Evolutionary conservation across 2,329 filamentous ascomycete species (phyloP).

Genomic region (Fusarium proliferatum): DNA sequence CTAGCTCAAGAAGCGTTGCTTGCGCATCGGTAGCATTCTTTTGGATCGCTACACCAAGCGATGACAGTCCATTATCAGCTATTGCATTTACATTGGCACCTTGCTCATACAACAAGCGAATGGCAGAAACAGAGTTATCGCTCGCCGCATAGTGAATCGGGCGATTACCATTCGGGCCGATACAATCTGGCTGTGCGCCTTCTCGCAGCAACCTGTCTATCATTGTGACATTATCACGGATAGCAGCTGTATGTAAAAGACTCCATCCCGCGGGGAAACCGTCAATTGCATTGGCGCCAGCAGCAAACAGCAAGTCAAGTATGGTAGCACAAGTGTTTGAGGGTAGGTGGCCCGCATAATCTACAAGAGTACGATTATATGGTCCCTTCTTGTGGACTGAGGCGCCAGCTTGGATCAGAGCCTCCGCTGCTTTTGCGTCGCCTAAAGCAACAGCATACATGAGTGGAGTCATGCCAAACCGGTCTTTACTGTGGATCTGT

Average conservation of each 20-base stretch:
- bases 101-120: neutral
- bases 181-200: neutral
- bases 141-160: neutral
- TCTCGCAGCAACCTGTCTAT: accelerated
- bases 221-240: neutral
- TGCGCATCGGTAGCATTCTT: neutral
- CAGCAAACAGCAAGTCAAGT: neutral
- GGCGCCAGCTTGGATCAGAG: neutral
- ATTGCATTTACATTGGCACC: neutral
- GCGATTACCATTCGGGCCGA: neutral
- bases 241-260: neutral
- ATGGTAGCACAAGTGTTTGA: accelerated
- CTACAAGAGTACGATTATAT: accelerated
- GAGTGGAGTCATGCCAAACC: neutral
- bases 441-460: neutral
- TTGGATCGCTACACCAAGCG: neutral
- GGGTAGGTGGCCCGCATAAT: accelerated
- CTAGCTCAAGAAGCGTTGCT: neutral
- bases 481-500: neutral
- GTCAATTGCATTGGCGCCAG: accelerated
- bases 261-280: neutral
- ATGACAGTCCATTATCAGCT: neutral
- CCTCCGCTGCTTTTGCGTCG: neutral
- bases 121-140: accelerated
- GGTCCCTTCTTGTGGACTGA: neutral